phyloP scores from a whole-genome alignment of 768 basidiomycete species.

The Lactarius deliciosus region DNA sequence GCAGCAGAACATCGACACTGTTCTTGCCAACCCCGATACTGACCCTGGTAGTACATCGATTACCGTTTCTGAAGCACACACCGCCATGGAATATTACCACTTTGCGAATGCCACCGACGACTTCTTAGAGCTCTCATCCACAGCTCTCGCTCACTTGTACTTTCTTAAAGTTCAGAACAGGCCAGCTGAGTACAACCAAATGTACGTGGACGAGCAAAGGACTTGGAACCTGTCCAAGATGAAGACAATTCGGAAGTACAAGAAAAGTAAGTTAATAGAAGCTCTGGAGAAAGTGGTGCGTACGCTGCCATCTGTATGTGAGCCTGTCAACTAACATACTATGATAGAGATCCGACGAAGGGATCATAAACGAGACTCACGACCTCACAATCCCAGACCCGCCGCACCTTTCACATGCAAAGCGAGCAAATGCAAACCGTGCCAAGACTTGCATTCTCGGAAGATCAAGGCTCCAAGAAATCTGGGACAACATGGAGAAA shows the following conservation, averaged over 20 bases:
- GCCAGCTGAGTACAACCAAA: neutral
- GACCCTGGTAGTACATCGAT: too few species aligned
- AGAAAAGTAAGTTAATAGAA: neutral
- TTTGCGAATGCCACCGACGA: neutral
- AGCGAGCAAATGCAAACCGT: neutral
- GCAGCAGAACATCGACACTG: too few species aligned
- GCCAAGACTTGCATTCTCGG: neutral
- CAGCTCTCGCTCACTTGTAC: neutral
- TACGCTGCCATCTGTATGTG: too few species aligned
- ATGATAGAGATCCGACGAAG: neutral
- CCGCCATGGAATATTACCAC: too few species aligned
- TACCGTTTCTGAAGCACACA: too few species aligned
- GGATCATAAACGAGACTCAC: neutral
- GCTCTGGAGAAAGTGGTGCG: neutral
- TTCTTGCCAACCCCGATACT: too few species aligned
- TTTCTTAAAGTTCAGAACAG: neutral
- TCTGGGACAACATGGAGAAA: slow-evolving; percentile 11
- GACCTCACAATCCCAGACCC: neutral
- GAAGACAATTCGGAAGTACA: neutral
- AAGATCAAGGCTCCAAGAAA: neutral
- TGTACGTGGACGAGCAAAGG: neutral
- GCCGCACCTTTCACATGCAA: neutral
- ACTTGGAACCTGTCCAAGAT: neutral
- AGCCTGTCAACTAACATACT: neutral
- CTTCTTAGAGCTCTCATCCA: neutral